Base-by-base conservation (phyloP, 768 basidiomycete genomes). In the Hemileccinum impolitum region DNA sequence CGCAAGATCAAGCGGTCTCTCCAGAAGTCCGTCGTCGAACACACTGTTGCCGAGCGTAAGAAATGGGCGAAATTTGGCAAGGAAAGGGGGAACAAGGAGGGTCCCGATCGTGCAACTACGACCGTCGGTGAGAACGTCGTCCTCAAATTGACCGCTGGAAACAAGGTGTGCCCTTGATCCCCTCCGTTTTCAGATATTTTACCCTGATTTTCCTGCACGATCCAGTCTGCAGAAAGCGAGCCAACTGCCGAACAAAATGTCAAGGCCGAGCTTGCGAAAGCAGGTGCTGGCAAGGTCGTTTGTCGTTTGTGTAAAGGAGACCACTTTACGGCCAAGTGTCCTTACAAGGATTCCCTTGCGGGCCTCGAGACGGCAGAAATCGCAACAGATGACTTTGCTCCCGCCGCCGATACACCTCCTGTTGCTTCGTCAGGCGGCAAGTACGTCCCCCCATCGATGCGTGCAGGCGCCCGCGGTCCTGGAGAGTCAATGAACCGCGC, bases 291-390 rank as follows among this genome's bases (percentile, higher is more conserved):
- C 64, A 93, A 93, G 64, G 90, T 99, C 54, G 70, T 78, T 38
- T 99, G 96, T 78, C 80, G 96, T 55, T 73, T 96, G 47, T 98
- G 96, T 74, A 91, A 95, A 65, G 96, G 95, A 45, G 89, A 88
- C 55, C 96, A 98, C 73, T 98, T 94, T 70, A 99, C 96, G 13
- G 89, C 94, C 54, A 94, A 94, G 69, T 98, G 96, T 78, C 96
- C 96, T 6, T 94, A 94, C 79, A 96, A 94, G 72, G 94, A 97
- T 60, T 87, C 89, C 9, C 79, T 99, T 13, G 85, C 84, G 10
- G 87, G 82, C 4, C 74, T 93, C 41, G 89, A 79, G 26, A 84
- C 74, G 12, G 70, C 72, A 5, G 77, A 80, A 1, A 59, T 71
- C 0, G 70, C 73, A 10, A 9, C 67, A 36, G 70, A 57, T 26